Conservation (phyloP, 2,329 filamentous ascomycete species). For the Penicillium sp. region DNA sequence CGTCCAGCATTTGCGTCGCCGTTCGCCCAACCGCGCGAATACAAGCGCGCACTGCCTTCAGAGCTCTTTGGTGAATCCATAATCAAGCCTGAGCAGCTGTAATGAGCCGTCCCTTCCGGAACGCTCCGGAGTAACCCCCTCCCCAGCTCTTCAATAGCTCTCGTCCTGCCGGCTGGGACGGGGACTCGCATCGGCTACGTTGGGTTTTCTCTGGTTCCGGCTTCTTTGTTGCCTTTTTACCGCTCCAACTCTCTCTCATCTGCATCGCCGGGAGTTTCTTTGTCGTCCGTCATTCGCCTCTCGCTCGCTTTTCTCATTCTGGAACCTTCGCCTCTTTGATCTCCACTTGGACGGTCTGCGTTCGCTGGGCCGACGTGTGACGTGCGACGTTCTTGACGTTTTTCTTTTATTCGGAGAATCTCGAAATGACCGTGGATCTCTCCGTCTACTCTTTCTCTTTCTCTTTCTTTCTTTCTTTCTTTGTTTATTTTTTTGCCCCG, state of each 20-base stretch:
- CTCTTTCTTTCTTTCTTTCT: conserved; percentile 3
- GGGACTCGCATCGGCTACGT: conserved; percentile 2
- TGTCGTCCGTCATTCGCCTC: conserved; percentile 20
- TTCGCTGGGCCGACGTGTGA: conserved; percentile 4
- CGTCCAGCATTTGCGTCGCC: conserved; percentile 41
- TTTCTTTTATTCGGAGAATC: neutral
- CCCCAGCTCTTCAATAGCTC: neutral
- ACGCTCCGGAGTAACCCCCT: conserved; percentile 13
- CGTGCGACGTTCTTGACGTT: neutral
- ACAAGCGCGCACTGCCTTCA: conserved; percentile 37
- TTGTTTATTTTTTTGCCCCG: neutral
- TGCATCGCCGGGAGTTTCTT: conserved; percentile 37
- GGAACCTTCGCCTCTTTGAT: neutral
- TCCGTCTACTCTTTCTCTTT: neutral
- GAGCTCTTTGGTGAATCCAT: conserved; percentile 34
- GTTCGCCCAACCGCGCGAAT: conserved; percentile 43
- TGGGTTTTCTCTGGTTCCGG: neutral
- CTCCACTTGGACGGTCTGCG: neutral
- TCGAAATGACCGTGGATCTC: neutral
- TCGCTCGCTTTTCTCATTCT: conserved; percentile 16
- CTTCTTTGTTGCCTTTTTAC: conserved; percentile 1
- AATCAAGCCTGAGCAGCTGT: conserved; percentile 25
- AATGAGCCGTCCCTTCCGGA: conserved; percentile 7
- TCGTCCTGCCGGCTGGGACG: conserved; percentile 17
- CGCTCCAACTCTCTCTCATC: conserved; percentile 17